Conservation (phyloP, 2,329 filamentous ascomycete genomes). For the Aspergillus felis region DNA sequence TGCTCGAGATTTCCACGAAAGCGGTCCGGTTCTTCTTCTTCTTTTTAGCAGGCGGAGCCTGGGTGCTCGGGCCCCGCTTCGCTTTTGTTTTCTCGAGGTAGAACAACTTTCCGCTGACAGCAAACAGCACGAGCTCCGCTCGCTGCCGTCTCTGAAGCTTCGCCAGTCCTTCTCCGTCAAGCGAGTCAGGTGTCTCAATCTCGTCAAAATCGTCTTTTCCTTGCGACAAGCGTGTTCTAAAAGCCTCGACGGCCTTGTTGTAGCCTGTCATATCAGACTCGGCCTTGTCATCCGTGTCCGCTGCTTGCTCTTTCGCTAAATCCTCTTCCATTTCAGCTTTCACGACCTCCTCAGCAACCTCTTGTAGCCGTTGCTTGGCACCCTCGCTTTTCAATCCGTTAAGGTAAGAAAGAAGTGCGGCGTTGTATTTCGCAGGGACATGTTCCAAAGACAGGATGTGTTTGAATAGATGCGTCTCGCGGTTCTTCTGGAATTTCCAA, state of each 20-base stretch:
- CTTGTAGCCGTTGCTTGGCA: slow-evolving; percentile 60
- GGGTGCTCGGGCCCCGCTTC: slow-evolving; percentile 18
- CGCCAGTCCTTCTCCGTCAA: slow-evolving; percentile 23
- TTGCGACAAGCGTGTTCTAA: slow-evolving; percentile 31
- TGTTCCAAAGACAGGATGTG: slow-evolving; percentile 69
- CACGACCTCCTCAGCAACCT: slow-evolving; percentile 61
- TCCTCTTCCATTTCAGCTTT: slow-evolving; percentile 42
- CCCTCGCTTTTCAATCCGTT: slow-evolving; percentile 72
- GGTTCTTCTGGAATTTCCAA: slow-evolving; percentile 98
- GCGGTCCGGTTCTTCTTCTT: slow-evolving; percentile 43
- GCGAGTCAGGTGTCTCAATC: slow-evolving; percentile 15
- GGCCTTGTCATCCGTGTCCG: slow-evolving; percentile 12
- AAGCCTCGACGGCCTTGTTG: slow-evolving; percentile 52
- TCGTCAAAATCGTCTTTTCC: slow-evolving; percentile 23
- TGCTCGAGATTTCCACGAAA: slow-evolving; percentile 41
- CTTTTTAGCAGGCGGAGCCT: slow-evolving; percentile 23
- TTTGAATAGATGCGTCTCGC: slow-evolving; percentile 80
- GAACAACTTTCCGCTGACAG: slow-evolving; percentile 28
- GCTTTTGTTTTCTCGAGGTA: slow-evolving; percentile 21
- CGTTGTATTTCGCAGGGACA: slow-evolving; percentile 66
- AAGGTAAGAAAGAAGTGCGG: slow-evolving; percentile 72
- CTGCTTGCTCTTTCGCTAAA: slow-evolving; percentile 1
- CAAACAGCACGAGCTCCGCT: slow-evolving; percentile 37
- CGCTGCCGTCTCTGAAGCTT: slow-evolving; percentile 34
- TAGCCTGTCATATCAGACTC: slow-evolving; percentile 23